These are phyloP conservation scores for Silene uniflora DNA, from an alignment of 148 eudicot genomes.

Conservation along the genomic window DNA sequence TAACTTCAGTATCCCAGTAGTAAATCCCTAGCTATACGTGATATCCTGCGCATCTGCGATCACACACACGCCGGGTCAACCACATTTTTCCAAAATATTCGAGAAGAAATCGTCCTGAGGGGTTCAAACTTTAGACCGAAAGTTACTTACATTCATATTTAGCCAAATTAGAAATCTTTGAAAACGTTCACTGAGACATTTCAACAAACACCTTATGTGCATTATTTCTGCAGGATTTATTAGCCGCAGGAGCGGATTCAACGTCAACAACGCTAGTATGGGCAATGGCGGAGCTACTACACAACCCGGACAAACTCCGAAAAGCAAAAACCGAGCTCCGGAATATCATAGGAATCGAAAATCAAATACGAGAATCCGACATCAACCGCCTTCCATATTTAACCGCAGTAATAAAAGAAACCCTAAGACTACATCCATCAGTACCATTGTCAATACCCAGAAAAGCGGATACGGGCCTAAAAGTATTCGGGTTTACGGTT, in stretches of 20 bases:
- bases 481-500: constrained; percentile 11
- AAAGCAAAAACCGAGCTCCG: constrained; percentile 18
- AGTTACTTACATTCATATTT: not conserved
- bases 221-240: constrained; percentile 2
- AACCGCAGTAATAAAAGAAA: constrained; percentile 20
- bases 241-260: constrained; percentile 21
- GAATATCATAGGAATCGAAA: constrained; percentile 17
- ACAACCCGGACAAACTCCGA: constrained; percentile 9
- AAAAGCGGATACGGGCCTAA: not conserved
- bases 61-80: not conserved
- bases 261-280: constrained; percentile 22
- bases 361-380: constrained; percentile 11
- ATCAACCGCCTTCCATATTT: constrained; percentile 24
- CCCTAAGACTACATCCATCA: constrained; percentile 24
- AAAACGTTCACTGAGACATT: not conserved
- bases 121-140: no score
- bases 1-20: no score
- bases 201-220: not conserved
- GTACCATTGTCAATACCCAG: constrained; percentile 18
- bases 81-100: not conserved
- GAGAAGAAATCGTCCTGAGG: no score
- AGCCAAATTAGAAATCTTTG: not conserved
- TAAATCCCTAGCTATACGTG: no score
- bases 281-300: constrained; percentile 30
- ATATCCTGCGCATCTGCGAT: no score